Conservation (phyloP, 345 rosid species). For the Hibiscus mutabilis region DNA sequence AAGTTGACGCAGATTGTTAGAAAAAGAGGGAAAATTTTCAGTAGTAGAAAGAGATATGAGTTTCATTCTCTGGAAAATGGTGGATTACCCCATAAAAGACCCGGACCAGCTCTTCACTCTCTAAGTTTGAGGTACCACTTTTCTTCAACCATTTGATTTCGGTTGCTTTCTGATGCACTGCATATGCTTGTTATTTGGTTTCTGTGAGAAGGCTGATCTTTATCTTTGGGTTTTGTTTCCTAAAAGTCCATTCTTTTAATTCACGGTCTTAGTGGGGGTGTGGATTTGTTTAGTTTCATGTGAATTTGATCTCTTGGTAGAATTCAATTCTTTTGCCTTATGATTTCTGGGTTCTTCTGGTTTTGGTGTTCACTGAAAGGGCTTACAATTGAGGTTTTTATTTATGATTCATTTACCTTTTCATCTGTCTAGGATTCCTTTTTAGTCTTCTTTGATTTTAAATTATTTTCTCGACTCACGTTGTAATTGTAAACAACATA, state of each 20-base stretch:
- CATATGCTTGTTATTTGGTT: conserved; percentile 4
- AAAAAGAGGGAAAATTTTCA: not conserved
- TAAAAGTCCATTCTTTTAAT: not conserved
- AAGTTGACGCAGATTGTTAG: conserved; percentile 13
- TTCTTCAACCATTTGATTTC: conserved; percentile 1
- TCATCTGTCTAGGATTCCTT: too few species aligned
- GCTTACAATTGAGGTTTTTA: too few species aligned
- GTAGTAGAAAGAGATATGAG: conserved; percentile 3
- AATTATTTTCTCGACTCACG: not conserved
- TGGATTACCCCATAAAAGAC: conserved; percentile 73
- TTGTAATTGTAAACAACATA: not conserved
- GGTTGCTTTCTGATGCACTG: conserved; percentile 2
- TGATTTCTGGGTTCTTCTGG: conserved; percentile 3
- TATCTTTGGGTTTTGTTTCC: not conserved
- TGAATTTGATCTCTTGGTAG: not conserved
- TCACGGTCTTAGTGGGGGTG: not conserved
- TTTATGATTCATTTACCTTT: too few species aligned
- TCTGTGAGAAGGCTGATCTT: not conserved
- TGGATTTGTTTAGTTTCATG: not conserved
- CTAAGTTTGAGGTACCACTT: conserved; percentile 55
- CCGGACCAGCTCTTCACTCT: conserved; percentile 55
- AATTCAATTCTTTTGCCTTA: not conserved
- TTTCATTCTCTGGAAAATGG: conserved; percentile 27
- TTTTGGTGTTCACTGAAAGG: not conserved
- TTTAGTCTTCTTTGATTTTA: not conserved